Evolutionary conservation across 1,284 basidiomycete species (phyloP).

Genomic region (Rhodotorula glutinis): DNA sequence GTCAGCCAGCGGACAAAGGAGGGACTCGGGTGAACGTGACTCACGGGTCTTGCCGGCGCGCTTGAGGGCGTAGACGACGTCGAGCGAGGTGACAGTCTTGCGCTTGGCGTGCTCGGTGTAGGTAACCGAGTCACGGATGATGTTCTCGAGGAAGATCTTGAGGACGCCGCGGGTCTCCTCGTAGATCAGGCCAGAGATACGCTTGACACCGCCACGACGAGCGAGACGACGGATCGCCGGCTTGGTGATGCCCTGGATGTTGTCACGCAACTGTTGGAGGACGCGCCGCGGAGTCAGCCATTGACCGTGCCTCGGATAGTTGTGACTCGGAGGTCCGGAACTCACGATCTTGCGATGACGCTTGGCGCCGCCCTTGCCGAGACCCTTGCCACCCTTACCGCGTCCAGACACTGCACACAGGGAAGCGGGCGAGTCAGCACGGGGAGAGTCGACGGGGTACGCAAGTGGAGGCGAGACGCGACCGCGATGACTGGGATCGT

Average conservation of each 20-base stretch:
- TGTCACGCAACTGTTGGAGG: slow-evolving; percentile 54
- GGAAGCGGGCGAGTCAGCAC: background rate
- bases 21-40: no score
- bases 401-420: slow-evolving; percentile 11
- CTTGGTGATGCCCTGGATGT: slow-evolving; percentile 84
- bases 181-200: slow-evolving; percentile 88
- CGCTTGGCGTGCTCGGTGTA: slow-evolving; percentile 88
- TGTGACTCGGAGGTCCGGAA: no score
- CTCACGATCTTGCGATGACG: slow-evolving; percentile 26
- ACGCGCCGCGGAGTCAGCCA: no score
- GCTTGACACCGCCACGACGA: slow-evolving; percentile 91
- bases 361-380: slow-evolving; percentile 73
- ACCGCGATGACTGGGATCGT: background rate
- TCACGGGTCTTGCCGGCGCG: slow-evolving; percentile 60
- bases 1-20: no score
- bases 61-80: slow-evolving; percentile 79
- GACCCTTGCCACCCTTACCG: slow-evolving; percentile 64
- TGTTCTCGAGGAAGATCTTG: slow-evolving; percentile 64
- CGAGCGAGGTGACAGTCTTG: slow-evolving; percentile 82
- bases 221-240: slow-evolving; percentile 90
- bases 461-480: background rate
- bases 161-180: slow-evolving; percentile 86
- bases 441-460: background rate
- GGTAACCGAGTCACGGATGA: slow-evolving; percentile 80
- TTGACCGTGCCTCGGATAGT: no score